phyloP scores from a whole-genome alignment of 441 rosid species.

The Metrosideros polymorpha region DNA sequence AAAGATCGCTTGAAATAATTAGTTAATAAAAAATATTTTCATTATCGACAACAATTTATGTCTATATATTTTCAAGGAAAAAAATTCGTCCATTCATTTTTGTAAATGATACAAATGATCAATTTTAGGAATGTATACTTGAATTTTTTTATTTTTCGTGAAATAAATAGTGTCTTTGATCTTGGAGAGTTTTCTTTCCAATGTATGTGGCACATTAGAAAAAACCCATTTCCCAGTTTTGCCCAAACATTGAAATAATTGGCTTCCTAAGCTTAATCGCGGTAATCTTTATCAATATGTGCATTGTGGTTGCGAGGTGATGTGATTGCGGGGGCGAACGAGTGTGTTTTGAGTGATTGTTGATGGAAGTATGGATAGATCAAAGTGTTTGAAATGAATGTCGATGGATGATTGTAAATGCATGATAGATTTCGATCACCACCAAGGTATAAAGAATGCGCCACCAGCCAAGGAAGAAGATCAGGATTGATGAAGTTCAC shows the following conservation, averaged over 20 bases:
- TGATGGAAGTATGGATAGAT: too few species aligned
- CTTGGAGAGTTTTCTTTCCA: background rate
- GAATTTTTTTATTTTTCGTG: background rate
- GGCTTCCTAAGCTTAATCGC: background rate
- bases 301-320: background rate
- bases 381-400: too few species aligned
- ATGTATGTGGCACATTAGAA: rapidly evolving
- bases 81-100: background rate
- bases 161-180: rapidly evolving
- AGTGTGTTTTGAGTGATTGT: too few species aligned
- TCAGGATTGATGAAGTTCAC: too few species aligned
- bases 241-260: background rate
- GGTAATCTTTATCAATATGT: background rate
- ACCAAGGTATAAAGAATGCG: too few species aligned
- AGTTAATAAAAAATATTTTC: background rate
- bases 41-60: background rate
- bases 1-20: background rate
- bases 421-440: too few species aligned
- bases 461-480: too few species aligned
- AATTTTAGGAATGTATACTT: too few species aligned
- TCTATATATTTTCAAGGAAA: background rate
- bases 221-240: background rate
- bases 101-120: rapidly evolving
- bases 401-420: too few species aligned
- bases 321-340: too few species aligned